Evolutionary conservation across 1,284 basidiomycete species (phyloP), one percentile per base, ranked within the genome.

Genomic region (Singerocomus rubriflavus): DNA sequence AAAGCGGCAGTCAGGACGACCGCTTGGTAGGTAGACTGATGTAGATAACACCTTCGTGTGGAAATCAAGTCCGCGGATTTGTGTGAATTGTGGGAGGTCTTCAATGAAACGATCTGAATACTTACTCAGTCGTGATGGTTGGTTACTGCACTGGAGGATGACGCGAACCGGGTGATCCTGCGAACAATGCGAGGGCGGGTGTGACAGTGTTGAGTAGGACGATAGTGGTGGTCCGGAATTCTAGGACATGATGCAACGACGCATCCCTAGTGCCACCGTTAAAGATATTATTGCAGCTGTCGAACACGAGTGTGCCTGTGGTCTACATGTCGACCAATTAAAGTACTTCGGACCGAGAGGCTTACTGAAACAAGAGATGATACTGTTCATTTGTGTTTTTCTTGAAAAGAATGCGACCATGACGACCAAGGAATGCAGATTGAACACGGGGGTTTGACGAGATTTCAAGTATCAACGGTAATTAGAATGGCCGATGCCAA

Each of bases 331-430:
- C 16, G 30, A 21, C 3, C 16, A 33, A 38, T 34, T 11, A 33
- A 30, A 26, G 26, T 25, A n/a, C 11, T 29, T 43, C 21, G 11
- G 17, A 38, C 35, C 5, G 26, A 40, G 17, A 21, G 11, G 31
- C 51, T 46, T 46, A 66, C 62, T 14, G 53, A 52, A 32, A 49
- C n/a, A 41, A 25, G 29, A 36, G 10, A 34, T 64, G 54, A 16
- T 36, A 39, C 13, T 49, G 46, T 17, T 53, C 52, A 9, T 51
- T 35, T 5, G 34, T 2, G 17, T 32, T 26, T 44, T 44, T 17
- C 34, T 47, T n/a, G 25, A 11, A 42, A 34, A 44, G 9, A 17
- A 51, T 10, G 55, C 52, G 34, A 61, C 43, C 30, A 60, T 4
- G 29, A 40, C 58, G 59, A 7, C 52, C 58, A 17, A 59, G 49